phyloP scores from a whole-genome alignment of 371 early-diverging fungal genomes.

The Mucor piriformis region DNA sequence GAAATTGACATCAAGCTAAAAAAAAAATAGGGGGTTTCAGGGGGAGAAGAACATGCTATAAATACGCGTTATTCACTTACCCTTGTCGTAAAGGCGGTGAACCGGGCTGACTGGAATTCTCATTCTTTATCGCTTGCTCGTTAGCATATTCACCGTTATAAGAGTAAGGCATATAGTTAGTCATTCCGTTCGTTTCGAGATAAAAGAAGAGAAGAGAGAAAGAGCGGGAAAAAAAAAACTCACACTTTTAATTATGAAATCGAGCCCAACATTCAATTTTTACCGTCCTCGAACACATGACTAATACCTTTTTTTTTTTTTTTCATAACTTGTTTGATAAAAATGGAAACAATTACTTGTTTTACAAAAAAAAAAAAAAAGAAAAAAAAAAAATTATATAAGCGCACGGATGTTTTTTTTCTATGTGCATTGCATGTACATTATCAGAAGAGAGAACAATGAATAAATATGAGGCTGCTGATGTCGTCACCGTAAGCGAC shows the following conservation, averaged over 20 bases:
- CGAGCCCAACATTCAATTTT: not conserved
- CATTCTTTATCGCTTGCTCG: not conserved
- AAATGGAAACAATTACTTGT: not conserved
- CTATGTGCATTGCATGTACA: not conserved
- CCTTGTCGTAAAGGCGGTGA: conserved; percentile 18
- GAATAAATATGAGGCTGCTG: too few species aligned
- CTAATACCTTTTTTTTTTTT: not conserved
- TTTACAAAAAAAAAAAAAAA: not conserved
- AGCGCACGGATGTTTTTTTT: conserved; percentile 3
- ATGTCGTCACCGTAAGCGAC: too few species aligned
- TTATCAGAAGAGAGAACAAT: not conserved
- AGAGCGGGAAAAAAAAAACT: conserved; percentile 4
- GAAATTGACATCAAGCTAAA: conserved; percentile 20
- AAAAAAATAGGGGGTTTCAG: conserved; percentile 1
- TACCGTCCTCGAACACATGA: conserved; percentile 10
- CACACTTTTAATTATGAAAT: not conserved
- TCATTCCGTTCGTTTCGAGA: conserved; percentile 1
- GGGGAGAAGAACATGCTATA: not conserved
- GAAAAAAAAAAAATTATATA: not conserved
- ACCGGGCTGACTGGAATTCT: conserved; percentile 8
- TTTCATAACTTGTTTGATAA: not conserved
- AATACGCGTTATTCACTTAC: conserved; percentile 10
- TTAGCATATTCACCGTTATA: conserved; percentile 13
- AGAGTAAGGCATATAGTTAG: conserved; percentile 20
- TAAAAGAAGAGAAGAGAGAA: not conserved